Conservation (phyloP, 164 flowering plant genomes). For the Houttuynia cordata region DNA sequence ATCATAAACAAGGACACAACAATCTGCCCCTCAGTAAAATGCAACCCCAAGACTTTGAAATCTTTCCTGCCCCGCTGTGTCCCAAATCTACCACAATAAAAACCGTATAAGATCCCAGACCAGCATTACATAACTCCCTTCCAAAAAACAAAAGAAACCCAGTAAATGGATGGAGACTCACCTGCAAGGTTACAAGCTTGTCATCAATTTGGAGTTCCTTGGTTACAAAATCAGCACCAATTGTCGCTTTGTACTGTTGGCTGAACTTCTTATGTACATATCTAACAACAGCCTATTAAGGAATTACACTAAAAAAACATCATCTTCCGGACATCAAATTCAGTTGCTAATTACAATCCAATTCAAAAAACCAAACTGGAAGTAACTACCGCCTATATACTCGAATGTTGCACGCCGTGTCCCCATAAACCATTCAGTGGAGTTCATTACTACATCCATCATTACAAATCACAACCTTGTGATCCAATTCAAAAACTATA, state of each 20-base stretch:
- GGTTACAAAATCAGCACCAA: constrained; percentile 91
- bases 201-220: constrained; percentile 90
- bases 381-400: neutral
- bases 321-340: neutral
- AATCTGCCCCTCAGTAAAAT: constrained; percentile 92
- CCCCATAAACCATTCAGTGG: neutral
- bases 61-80: constrained; percentile 97
- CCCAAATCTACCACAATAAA: constrained; percentile 64
- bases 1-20: constrained; percentile 94
- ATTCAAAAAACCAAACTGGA: neutral
- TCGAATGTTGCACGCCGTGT: neutral
- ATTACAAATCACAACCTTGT: neutral
- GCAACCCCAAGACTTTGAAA: constrained; percentile 98
- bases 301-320: neutral
- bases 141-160: neutral
- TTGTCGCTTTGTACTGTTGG: constrained; percentile 92
- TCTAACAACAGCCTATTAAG: constrained; percentile 32
- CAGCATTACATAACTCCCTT: neutral
- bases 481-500: neutral
- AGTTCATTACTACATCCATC: neutral
- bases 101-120: neutral
- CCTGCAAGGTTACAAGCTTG: constrained; percentile 75
- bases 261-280: constrained; percentile 85
- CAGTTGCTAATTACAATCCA: neutral
- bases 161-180: constrained; percentile 13